Evolutionary conservation across 768 basidiomycete species (phyloP).

Genomic region (Mycena filopes): DNA sequence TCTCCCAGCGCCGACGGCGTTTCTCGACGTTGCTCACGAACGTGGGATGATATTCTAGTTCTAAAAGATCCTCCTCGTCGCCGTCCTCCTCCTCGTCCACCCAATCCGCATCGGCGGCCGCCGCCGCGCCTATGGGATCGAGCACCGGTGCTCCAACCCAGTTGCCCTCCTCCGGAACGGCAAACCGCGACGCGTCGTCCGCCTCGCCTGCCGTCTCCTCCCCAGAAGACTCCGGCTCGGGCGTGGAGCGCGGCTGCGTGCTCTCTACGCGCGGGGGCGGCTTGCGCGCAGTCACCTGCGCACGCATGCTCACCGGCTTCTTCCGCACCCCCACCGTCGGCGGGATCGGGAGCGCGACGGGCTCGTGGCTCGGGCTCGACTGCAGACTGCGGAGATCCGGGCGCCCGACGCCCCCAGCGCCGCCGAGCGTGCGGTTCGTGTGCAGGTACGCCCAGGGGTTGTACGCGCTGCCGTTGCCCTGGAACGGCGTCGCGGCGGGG

Average conservation of each 20-base stretch:
- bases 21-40: constrained; percentile 76
- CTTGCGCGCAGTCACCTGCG: constrained; percentile 52
- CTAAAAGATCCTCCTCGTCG: constrained; percentile 76
- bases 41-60: constrained; percentile 80
- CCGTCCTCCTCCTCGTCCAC: constrained; percentile 78
- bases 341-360: constrained; percentile 63
- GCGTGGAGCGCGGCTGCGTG: constrained; percentile 69
- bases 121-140: constrained; percentile 43
- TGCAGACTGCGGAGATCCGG: constrained; percentile 62
- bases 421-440: constrained; percentile 59
- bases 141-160: constrained; percentile 40
- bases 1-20: constrained; percentile 76
- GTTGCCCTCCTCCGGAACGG: constrained; percentile 51
- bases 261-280: constrained; percentile 85
- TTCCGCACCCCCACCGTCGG: constrained; percentile 60
- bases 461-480: constrained; percentile 54
- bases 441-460: constrained; percentile 82
- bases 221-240: constrained; percentile 79
- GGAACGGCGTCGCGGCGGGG: constrained; percentile 80
- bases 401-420: constrained; percentile 29
- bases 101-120: constrained; percentile 70
- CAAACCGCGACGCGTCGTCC: constrained; percentile 39
- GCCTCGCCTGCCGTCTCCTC: constrained; percentile 85
- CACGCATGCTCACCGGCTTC: constrained; percentile 40
- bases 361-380: constrained; percentile 79